Evolutionary conservation across 352 stramenopile species (phyloP), one percentile per base, ranked within the genome.

Genomic region (Achlya hypogyna): DNA sequence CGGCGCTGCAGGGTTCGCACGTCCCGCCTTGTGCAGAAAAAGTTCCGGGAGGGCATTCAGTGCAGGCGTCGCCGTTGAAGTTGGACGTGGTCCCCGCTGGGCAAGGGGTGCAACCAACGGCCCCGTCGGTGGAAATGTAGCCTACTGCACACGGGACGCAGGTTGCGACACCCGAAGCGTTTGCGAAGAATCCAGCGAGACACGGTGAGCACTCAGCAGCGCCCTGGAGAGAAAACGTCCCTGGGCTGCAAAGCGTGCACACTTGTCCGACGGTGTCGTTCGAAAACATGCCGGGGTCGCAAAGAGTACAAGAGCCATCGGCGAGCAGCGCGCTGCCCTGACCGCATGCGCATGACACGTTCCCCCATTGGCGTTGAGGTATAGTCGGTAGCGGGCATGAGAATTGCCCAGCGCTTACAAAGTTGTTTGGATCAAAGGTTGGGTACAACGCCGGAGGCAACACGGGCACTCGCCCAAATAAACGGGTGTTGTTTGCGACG

Each of bases 401-500:
- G 12, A 14, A 31, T 10, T 22, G 25, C 29, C 40, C 60, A 58
- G 5, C 28, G 23, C 5, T 10, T 16, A 23, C 42, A 40, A 67
- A 65, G 12, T 28, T n/a, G 16, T 28, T 28, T 16, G 59, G 59
- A 27, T 54, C 35, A 28, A 58, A 59, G 16, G 25, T 4, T 9
- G 18, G 1, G 2, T 14, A 8, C 4, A 67, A 16, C 16, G 25
- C 23, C 4, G 47, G 42, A 5, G 60, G 60, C n/a, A 67, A 27
- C 2, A n/a, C 29, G 22, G 60, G 60, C 20, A 67, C 9, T 10
- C 27, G 22, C 18, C 60, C 60, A 14, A 38, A 54, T 32, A 67
- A 4, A 31, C 59, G 25, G 12, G 60, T 42, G 60, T 67, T 67
- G 25, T 67, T 54, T 20, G 23, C 16, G 6, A 67, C 42, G 2